Evolutionary conservation across 768 basidiomycete species (phyloP), one percentile per base, ranked within the genome.

Genomic region (Imleria badia): DNA sequence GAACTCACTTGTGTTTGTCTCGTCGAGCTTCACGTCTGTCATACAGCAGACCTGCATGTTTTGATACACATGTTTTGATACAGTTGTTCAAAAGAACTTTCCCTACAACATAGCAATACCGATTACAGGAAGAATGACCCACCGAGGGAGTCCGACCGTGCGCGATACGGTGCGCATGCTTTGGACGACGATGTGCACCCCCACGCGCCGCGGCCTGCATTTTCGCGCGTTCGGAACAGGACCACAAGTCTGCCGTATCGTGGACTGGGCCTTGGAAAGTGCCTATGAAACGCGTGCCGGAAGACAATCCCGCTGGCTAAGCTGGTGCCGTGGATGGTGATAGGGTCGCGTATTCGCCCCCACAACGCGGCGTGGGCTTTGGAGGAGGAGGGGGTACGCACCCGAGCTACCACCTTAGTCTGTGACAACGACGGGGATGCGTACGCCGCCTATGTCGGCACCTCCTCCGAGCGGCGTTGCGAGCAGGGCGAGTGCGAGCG

Each of bases 271-370:
- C 38, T 58, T 6, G 59, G 45, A 19, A 78, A 77, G 22, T 80
- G 8, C 78, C 79, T 3, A 30, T 74, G 44, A 81, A 81, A 51
- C 70, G 81, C 34, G 39, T 70, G 1, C 72, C 80, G 2, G 80
- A 80, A n/a, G 80, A 81, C 30, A 58, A 41, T 4, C 74, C 73
- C 29, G 57, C 64, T 19, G 55, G 55, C 3, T 61, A 61, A 51
- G 52, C 51, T 15, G 40, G 36, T 14, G 34, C 15, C 6, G 48
- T 40, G 7, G 38, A 5, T 5, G 56, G 55, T 3, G 46, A 22
- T 23, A 49, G 56, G 1, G 15, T 46, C 22, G 44, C 39, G 15
- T 77, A 78, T 56, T 67, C 73, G 3, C 67, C 72, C 1, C 61
- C 66, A 5, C 62, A 72, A 17, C 64, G 73, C 26, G 46, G 53